Evolutionary conservation across 805 yeast species (phyloP), one percentile per base, ranked within the genome.

Genomic region (Ogataea paraovalis): DNA sequence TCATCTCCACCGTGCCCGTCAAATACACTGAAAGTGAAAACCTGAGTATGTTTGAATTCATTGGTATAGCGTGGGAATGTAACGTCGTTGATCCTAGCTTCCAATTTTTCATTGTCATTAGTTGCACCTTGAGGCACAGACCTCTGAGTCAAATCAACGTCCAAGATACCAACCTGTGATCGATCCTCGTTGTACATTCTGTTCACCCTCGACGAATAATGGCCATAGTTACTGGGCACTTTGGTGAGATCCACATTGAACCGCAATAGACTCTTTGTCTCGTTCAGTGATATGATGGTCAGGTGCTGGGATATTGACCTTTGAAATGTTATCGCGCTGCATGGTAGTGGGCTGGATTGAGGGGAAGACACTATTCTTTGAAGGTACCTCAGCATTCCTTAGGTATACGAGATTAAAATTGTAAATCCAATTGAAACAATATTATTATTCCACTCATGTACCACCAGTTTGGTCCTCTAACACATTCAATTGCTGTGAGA

Each of bases 1-100:
- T 83, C 82, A 21, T 73, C 74, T 20, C 96, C 96, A 7, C 98
- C 99, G 67, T 94, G 99, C 9, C 99, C 99, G 67, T 94, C 99
- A 65, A 87, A 90, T 1, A 94, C 76, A 41, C 80, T 79, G 58
- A 87, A 82, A 54, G 79, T 80, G 68, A 92, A 86, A 18, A 83
- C 80, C 43, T 69, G 56, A 2, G 49, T 46, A 32, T 51, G 42
- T 12, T 39, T 19, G 32, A 39, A 53, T 8, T 36, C 13, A 27
- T 50, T 44, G 37, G 42, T 39, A 40, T 58, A 58, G 3, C 13
- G n/a, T 3, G 62, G 63, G 36, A 49, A 53, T 3, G 46, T 42
- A 8, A 47, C 32, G 34, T 54, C 44, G 33, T 48, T 40, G 2
- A 59, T 46, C 36, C 65, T 51, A 6, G 39, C 30, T 36, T 53